Evolutionary conservation across 495 filamentous ascomycete species (phyloP), one percentile per base, ranked within the genome.

Genomic region (Hypoxylon intermedium): DNA sequence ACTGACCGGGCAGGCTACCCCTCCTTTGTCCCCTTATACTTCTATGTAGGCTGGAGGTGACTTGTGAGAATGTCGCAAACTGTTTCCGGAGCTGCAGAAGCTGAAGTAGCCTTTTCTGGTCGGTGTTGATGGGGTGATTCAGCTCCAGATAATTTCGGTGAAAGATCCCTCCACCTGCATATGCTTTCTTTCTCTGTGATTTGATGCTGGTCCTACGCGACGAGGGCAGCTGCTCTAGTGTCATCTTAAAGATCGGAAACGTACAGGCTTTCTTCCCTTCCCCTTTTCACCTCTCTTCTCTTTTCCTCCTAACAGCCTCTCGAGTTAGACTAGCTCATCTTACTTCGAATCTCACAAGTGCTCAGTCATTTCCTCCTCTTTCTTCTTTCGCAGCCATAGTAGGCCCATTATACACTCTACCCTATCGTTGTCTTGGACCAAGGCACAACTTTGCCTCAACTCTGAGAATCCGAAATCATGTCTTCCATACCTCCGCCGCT

Each of bases 381-480:
- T 24, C 19, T 24, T 24, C 18, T 4, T 24, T 23, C 18, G 18
- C 23, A 38, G 15, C 16, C 5, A 6, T 15, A 19, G 15, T 19
- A 38, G 20, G 18, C 5, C 9, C 20, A 16, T 21, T n/a, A 28
- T 30, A 5, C 20, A 23, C 31, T 51, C 37, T 6, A 6, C 37
- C 16, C 48, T 51, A 16, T 9, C 6, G 13, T 20, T 41, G 18
- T 28, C 24, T 11, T 28, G n/a, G 3, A 1, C 31, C 6, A 15
- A 36, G 33, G 33, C 33, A 13, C 33, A 15, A 36, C 33, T 30
- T 45, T 48, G 2, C 24, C 18, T 19, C 41, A n/a, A 26, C 24
- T 3, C 31, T 2, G 13, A 40, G 33, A 30, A 26, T 15, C 19
- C 5, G 28, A 38, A 45, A 40, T 18, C 41, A 69, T 69, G 67